A percentile compares a stretch with the other conserved stretches of the same genome.
Conservation (phyloP, 2,329 filamentous ascomycete species). For the Cladophialophora carrionii region DNA sequence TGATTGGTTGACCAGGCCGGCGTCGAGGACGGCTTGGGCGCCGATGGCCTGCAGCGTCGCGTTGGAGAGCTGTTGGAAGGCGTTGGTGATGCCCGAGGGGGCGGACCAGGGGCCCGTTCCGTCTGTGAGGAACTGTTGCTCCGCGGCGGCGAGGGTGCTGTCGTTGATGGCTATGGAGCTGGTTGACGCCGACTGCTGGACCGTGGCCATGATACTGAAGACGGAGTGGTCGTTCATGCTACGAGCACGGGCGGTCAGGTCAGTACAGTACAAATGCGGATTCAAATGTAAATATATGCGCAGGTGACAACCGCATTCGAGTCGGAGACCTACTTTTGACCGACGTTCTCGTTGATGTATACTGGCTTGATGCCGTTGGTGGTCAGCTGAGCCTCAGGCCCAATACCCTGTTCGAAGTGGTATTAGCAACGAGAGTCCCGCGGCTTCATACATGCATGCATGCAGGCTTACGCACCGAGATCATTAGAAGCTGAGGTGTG, state of each 20-base stretch:
- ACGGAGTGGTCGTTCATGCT: slow-evolving; percentile 39
- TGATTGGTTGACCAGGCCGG: slow-evolving; percentile 36
- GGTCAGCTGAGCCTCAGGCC: slow-evolving; percentile 49
- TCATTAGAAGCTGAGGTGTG: slow-evolving; percentile 46
- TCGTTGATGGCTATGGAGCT: slow-evolving; percentile 40
- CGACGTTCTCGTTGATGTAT: slow-evolving; percentile 43
- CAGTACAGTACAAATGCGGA: no score
- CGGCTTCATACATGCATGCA: neutral
- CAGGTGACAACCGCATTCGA: neutral
- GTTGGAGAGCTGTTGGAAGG: slow-evolving; percentile 40
- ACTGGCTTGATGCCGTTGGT: slow-evolving; percentile 45
- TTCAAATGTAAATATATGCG: no score
- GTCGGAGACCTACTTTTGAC: slow-evolving; percentile 37
- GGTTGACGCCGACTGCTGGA: slow-evolving; percentile 39
- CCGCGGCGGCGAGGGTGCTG: slow-evolving; percentile 39
- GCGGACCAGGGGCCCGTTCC: slow-evolving; percentile 42
- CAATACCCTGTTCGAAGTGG: slow-evolving; percentile 40
- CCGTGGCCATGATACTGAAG: slow-evolving; percentile 37
- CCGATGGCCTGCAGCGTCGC: slow-evolving; percentile 35
- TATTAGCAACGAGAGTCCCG: neutral
- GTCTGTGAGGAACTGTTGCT: slow-evolving; percentile 40
- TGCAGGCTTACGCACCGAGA: slow-evolving; percentile 40
- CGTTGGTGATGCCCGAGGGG: slow-evolving; percentile 43
- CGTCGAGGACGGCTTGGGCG: slow-evolving; percentile 35
- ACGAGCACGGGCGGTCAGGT: neutral